Conservation (phyloP, 805 yeast species). For the Lipomyces starkeyi region DNA sequence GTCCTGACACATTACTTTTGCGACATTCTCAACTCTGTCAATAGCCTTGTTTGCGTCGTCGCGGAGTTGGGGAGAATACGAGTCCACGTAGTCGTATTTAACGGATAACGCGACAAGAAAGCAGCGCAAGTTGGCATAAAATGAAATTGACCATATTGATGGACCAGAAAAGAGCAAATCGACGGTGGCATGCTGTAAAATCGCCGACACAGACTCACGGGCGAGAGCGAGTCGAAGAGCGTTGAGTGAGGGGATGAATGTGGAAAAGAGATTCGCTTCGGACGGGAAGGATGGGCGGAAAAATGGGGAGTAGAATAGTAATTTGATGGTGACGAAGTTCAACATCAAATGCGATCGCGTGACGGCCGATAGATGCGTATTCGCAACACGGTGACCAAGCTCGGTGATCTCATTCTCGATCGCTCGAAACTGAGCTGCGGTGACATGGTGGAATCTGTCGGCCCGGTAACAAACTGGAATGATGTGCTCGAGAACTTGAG, state of each 20-base stretch:
- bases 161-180: constrained; percentile 21
- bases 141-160: constrained; percentile 21
- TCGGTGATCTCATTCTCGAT: constrained; percentile 15
- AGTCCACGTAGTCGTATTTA: constrained; percentile 17
- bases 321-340: constrained; percentile 16
- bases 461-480: constrained; percentile 21
- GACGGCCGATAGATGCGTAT: constrained; percentile 13
- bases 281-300: constrained; percentile 19
- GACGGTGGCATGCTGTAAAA: constrained; percentile 16
- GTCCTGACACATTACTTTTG: constrained; percentile 18
- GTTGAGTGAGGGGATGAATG: constrained; percentile 20
- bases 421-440: constrained; percentile 13
- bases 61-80: constrained; percentile 11
- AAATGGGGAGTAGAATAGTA: constrained; percentile 21
- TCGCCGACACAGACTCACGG: constrained; percentile 10
- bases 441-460: constrained; percentile 14
- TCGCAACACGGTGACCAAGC: constrained; percentile 5
- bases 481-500: constrained; percentile 20
- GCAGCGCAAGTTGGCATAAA: constrained; percentile 19
- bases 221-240: constrained; percentile 19
- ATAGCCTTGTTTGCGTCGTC: constrained; percentile 18
- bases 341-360: constrained; percentile 17
- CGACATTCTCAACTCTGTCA: constrained; percentile 15
- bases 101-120: constrained; percentile 21
- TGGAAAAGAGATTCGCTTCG: constrained; percentile 16